These are phyloP conservation scores for Berberis thunbergii DNA, from an alignment of 164 flowering plant species.

Conservation along the genomic window DNA sequence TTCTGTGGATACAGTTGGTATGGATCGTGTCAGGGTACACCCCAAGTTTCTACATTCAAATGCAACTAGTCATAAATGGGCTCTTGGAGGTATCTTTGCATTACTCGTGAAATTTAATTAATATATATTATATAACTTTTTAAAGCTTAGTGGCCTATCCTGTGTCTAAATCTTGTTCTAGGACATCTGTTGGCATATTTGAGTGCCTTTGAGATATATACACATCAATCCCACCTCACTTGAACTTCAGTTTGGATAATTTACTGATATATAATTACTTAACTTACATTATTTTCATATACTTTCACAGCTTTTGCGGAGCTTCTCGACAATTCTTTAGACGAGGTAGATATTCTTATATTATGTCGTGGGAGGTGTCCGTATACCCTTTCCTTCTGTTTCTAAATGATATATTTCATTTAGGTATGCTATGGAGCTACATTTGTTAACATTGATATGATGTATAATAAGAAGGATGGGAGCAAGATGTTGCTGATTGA, in stretches of 20 bases:
- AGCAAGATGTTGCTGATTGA: slow-evolving; percentile 70
- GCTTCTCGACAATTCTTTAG: slow-evolving; percentile 92
- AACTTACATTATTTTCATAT: background rate
- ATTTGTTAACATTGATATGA: slow-evolving; percentile 58
- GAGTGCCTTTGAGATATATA: too few species aligned
- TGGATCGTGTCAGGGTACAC: slow-evolving; percentile 96
- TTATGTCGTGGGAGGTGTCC: background rate
- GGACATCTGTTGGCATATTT: too few species aligned
- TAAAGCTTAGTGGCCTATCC: too few species aligned
- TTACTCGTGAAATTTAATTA: background rate
- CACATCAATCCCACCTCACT: too few species aligned
- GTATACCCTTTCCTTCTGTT: background rate
- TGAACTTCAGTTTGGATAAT: too few species aligned
- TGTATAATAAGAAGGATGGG: slow-evolving; percentile 51
- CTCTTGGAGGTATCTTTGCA: slow-evolving; percentile 74
- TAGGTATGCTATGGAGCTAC: slow-evolving; percentile 82
- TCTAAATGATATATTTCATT: background rate
- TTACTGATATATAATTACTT: background rate
- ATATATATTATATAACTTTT: too few species aligned
- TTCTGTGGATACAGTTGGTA: slow-evolving; percentile 43
- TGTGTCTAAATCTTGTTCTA: too few species aligned
- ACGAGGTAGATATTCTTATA: slow-evolving; percentile 53
- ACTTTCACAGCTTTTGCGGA: slow-evolving; percentile 84
- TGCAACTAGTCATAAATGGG: slow-evolving; percentile 99
- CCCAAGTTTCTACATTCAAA: slow-evolving; percentile 95